phyloP scores from a whole-genome alignment of 306 rosid genomes.

The Aeschynomene evenia region DNA sequence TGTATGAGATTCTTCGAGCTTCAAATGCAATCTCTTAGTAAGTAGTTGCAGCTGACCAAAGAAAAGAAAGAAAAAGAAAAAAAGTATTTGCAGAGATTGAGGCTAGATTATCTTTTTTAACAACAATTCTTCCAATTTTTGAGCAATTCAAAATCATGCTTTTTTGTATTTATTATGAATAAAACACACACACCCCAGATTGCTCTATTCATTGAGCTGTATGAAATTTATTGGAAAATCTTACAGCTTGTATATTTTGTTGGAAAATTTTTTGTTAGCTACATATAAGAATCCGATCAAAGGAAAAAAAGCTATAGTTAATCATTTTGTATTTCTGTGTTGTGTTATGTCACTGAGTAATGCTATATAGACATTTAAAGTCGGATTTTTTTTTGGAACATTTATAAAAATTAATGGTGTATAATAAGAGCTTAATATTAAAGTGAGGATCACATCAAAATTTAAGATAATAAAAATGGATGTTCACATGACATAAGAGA shows the following conservation, averaged over 20 bases:
- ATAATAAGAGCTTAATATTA: no score
- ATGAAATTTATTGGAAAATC: constrained; percentile 25
- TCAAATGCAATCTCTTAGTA: constrained; percentile 48
- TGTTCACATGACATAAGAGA: no score
- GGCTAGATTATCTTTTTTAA: constrained; percentile 24
- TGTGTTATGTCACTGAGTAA: no score
- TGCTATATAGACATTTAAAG: no score
- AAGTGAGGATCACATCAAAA: no score
- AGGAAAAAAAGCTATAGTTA: no score
- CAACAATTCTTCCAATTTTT: constrained; percentile 32
- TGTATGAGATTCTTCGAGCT: constrained; percentile 77
- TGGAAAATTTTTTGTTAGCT: neutral
- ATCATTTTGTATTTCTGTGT: no score
- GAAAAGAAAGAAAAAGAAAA: no score
- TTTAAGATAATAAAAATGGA: no score
- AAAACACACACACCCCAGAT: neutral
- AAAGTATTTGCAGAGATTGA: constrained; percentile 28
- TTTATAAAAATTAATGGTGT: no score
- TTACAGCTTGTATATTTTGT: constrained; percentile 4
- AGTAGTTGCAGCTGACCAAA: no score
- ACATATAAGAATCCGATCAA: neutral
- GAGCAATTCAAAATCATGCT: neutral
- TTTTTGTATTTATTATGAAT: constrained; percentile 19
- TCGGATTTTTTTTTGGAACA: no score
- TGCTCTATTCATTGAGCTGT: constrained; percentile 2